These are phyloP conservation scores for Plantago coronopus DNA, from an alignment of 305 asterid species.

Conservation along the genomic window DNA sequence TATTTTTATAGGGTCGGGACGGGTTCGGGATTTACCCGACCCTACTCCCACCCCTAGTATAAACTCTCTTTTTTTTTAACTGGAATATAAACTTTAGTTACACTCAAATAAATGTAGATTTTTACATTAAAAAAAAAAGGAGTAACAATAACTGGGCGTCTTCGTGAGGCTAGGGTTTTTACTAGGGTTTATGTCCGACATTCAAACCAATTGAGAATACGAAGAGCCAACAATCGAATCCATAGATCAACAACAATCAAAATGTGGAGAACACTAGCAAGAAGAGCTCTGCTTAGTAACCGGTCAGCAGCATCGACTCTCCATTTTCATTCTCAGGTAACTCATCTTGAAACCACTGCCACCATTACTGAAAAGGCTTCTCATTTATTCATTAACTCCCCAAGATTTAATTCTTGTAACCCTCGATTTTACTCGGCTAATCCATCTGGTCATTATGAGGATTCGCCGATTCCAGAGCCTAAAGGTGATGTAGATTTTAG, in stretches of 20 bases:
- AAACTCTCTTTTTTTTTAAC: too few relatives aligned
- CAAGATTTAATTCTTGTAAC: constrained; percentile 19
- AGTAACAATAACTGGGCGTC: too few relatives aligned
- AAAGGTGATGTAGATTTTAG: constrained; percentile 28
- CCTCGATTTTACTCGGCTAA: constrained; percentile 41
- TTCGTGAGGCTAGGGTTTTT: too few relatives aligned
- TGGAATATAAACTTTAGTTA: too few relatives aligned
- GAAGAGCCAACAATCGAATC: too few relatives aligned
- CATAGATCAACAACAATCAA: background rate
- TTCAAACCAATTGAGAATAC: too few relatives aligned
- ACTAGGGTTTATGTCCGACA: too few relatives aligned
- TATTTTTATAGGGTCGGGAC: too few relatives aligned
- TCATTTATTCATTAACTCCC: constrained; percentile 30
- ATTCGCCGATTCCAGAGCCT: constrained; percentile 24
- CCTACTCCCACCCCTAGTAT: too few relatives aligned
- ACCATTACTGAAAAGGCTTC: constrained; percentile 23
- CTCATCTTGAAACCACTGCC: constrained; percentile 6
- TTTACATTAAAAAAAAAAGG: too few relatives aligned
- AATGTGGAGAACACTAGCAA: constrained; percentile 45
- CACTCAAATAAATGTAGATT: too few relatives aligned
- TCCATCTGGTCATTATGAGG: constrained; percentile 36
- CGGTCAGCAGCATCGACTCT: constrained; percentile 20
- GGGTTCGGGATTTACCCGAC: too few relatives aligned
- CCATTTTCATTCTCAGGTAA: background rate
- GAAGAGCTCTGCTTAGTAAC: constrained; percentile 29